Evolutionary conservation across 139 green algal species (phyloP).

Genomic region (Spirogloea muscicola): DNA sequence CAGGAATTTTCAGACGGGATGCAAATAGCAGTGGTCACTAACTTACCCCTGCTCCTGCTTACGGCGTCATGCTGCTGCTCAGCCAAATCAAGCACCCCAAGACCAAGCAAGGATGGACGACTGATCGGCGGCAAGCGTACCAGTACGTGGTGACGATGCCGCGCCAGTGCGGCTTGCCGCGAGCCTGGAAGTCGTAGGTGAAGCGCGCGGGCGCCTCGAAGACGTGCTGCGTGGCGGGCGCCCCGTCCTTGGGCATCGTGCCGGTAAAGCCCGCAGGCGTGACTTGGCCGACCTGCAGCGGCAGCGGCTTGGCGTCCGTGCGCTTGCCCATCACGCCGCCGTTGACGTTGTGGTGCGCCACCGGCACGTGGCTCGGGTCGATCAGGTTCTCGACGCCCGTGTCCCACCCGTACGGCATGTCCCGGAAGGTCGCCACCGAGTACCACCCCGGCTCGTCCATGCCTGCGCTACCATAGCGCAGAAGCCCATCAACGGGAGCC

Average conservation of each 20-base stretch:
- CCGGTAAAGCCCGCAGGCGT: background rate
- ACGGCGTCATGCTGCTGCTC: background rate
- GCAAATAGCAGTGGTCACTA: background rate
- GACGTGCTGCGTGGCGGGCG: background rate
- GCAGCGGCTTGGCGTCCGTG: background rate
- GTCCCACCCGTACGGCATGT: slow-evolving; percentile 48
- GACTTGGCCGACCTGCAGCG: background rate
- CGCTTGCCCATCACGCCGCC: background rate
- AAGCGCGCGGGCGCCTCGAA: background rate
- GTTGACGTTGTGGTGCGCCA: slow-evolving; percentile 29
- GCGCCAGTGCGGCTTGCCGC: background rate
- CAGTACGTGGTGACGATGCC: background rate
- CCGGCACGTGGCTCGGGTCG: slow-evolving; percentile 43
- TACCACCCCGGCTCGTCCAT: background rate
- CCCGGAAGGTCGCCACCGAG: background rate
- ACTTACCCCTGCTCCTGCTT: background rate
- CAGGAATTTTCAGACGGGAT: background rate
- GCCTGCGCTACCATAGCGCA: background rate
- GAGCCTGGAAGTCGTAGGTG: background rate
- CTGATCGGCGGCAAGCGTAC: no score
- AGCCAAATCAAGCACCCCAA: background rate
- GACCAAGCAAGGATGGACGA: background rate
- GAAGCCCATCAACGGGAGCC: background rate
- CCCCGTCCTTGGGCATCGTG: background rate
- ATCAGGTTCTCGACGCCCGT: slow-evolving; percentile 55